phyloP scores from a whole-genome alignment of 1,139 yeast genomes.

The Candida sanyaensis region DNA sequence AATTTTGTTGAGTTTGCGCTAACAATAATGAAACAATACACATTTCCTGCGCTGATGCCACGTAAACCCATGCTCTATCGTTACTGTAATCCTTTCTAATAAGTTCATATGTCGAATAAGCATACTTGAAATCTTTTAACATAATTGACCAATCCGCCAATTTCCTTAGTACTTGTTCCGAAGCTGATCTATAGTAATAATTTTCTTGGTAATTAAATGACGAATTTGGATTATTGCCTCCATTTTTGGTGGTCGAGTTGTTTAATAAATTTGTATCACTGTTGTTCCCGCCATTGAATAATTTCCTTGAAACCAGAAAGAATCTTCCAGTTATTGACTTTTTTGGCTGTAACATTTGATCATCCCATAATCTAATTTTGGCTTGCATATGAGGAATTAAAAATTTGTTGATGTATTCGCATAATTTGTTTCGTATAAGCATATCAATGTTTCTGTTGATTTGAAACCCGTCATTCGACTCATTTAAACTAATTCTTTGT shows the following conservation, averaged over 20 bases:
- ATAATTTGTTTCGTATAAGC: conserved; percentile 43
- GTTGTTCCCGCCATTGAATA: conserved; percentile 35
- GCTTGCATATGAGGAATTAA: conserved; percentile 80
- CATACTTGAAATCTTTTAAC: conserved; percentile 83
- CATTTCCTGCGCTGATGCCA: conserved; percentile 88
- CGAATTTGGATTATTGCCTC: conserved; percentile 7
- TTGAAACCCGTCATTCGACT: conserved; percentile 19
- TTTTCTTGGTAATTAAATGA: conserved; percentile 47
- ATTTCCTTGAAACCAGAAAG: conserved; percentile 65
- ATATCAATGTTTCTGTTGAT: conserved; percentile 41
- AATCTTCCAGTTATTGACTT: conserved; percentile 73
- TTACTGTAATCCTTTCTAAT: conserved; percentile 75
- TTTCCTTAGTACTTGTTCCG: conserved; percentile 77
- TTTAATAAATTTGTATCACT: conserved; percentile 14
- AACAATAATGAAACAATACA: conserved; percentile 73
- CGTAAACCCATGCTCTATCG: conserved; percentile 81
- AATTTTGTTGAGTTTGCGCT: conserved; percentile 52
- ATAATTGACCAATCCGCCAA: conserved; percentile 93
- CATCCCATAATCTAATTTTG: conserved; percentile 76
- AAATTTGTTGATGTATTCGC: conserved; percentile 56
- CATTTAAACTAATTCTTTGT: conserved; percentile 35
- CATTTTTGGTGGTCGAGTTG: background rate
- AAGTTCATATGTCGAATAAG: conserved; percentile 82
- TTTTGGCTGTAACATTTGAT: conserved; percentile 67
- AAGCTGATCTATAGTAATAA: conserved; percentile 59